A percentile compares a stretch with the other conserved stretches of the same genome.
Evolutionary conservation across 352 stramenopile genomes (phyloP).

Genomic region (Globisporangium nunn): DNA sequence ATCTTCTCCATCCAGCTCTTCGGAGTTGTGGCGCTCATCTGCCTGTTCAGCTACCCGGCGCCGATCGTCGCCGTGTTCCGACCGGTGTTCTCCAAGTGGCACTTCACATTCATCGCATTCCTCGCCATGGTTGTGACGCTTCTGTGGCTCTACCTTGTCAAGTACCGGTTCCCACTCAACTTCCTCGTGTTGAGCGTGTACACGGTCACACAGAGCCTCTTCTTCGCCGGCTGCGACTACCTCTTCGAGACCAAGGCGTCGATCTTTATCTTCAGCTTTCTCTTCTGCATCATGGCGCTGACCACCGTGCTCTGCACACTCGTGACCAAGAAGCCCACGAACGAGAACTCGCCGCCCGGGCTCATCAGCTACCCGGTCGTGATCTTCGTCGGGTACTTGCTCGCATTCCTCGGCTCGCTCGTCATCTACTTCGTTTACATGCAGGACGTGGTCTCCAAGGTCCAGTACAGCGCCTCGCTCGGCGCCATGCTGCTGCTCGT

Average conservation of each 20-base stretch:
- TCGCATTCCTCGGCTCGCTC: slow-evolving; percentile 49
- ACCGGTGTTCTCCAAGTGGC: slow-evolving; percentile 31
- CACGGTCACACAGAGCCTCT: slow-evolving; percentile 51
- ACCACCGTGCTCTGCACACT: slow-evolving; percentile 49
- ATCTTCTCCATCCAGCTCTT: slow-evolving; percentile 69
- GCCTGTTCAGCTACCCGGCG: slow-evolving; percentile 27
- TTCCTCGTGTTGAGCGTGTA: slow-evolving; percentile 55
- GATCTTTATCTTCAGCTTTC: slow-evolving; percentile 58
- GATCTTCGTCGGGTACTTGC: slow-evolving; percentile 41
- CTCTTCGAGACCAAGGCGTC: slow-evolving; percentile 51
- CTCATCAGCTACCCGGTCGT: slow-evolving; percentile 57
- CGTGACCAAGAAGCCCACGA: slow-evolving; percentile 30
- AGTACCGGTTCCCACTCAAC: slow-evolving; percentile 67
- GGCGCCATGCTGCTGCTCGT: slow-evolving; percentile 54
- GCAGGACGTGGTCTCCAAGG: slow-evolving; percentile 33
- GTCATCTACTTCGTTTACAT: slow-evolving; percentile 60
- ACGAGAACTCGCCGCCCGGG: slow-evolving; percentile 20
- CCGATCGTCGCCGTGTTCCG: slow-evolving; percentile 23
- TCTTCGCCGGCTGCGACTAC: slow-evolving; percentile 48
- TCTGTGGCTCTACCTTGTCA: slow-evolving; percentile 66
- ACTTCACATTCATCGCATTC: slow-evolving; percentile 48
- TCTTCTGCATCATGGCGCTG: slow-evolving; percentile 55
- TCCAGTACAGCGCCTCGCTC: slow-evolving; percentile 51
- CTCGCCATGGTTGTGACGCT: slow-evolving; percentile 43
- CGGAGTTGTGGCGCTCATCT: slow-evolving; percentile 35